Base-by-base conservation (phyloP, 1,284 basidiomycete species). In the Ganoderma leucocontextum region DNA sequence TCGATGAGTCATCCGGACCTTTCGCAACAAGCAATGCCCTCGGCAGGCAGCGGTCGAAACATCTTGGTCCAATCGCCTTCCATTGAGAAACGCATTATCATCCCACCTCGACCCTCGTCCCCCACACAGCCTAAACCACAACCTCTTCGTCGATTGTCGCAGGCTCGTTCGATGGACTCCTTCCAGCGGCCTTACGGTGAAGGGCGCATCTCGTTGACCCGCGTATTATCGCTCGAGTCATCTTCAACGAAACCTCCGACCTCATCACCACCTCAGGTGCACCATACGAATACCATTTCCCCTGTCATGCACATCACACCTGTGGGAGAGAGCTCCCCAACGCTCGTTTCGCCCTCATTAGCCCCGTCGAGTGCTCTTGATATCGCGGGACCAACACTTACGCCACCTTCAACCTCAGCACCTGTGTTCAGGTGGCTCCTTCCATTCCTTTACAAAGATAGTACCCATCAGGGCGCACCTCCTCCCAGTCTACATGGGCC, bases 391-490 rank as follows among this genome's bases (percentile, higher is more conserved):
- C 62, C 69, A 10, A 72, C 65, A 69, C 75, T 60, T 70, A 72
- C 64, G 60, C 76, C 78, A 33, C 78, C 81, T n/a, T 80, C 80
- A 66, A 80, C 80, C 22, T 72, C 73, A 25, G 76, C 77, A 44
- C 68, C 77, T 13, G 75, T 80, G n/a, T 81, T 76, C 53, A 82
- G 84, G n/a, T 89, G 89, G 89, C 84, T 91, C 72, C 79, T 90
- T 5, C 87, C 89, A 0, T 91, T 82, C 78, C 85, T 80, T 38
- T 72, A 75, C 33, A 78, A 77, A 10, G 78, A 80, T 57, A 67
- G 44, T 49, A 63, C 63, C 35, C 67, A 62, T 42, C 74, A 65
- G 22, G 41, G 53, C 2, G 63, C 38, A 3, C 29, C 72, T 71
- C 15, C 75, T 57, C 33, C 67, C 4, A 73, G 58, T 39, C 39